Evolutionary conservation across 345 rosid genomes (phyloP), one percentile per base, ranked within the genome.

Genomic region (Ailanthus altissimus): DNA sequence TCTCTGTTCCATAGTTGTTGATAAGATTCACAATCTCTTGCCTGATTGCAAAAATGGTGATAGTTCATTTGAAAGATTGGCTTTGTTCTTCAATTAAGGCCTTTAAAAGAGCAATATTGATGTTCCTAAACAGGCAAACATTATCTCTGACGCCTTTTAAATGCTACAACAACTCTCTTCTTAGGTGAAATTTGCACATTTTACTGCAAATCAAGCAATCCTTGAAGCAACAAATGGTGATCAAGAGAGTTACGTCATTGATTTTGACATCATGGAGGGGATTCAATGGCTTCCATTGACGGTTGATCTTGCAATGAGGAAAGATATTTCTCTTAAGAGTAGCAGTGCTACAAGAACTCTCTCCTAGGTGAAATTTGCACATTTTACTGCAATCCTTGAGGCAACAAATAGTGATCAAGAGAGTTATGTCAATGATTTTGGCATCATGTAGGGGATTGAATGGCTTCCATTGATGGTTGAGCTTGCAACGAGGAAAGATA

Each of bases 401-500:
- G 81, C 81, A 28, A 73, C 70, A 21, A 14, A 26, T 15, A 67
- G 38, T 3, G 77, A 76, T 11, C 26, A 4, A 26, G 82, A 79
- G 56, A 45, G 79, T 60, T 81, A 73, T 36, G 70, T 84, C 20
- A 15, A 76, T 23, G 84, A 81, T 77, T 61, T 84, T 13, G 79
- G 76, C 67, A 81, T 81, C 81, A 56, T 69, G 73, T 79, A 74
- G 25, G 81, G 83, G 40, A 74, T 79, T 28, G 81, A 82, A 36
- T 84, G 83, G 81, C 83, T 81, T 0, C 83, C 83, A 6, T 53
- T 83, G 53, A 83, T 80, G 86, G 74, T 68, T 10, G 86, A 84
- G 43, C 82, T 81, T 23, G 74, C 70, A 25, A 47, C 9, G 51
- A 75, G 70, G 38, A 74, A 75, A 8, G 25, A 25, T 0, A 36